Conservation (phyloP, 495 filamentous ascomycete genomes). For the Penicillium ochrochloron region DNA sequence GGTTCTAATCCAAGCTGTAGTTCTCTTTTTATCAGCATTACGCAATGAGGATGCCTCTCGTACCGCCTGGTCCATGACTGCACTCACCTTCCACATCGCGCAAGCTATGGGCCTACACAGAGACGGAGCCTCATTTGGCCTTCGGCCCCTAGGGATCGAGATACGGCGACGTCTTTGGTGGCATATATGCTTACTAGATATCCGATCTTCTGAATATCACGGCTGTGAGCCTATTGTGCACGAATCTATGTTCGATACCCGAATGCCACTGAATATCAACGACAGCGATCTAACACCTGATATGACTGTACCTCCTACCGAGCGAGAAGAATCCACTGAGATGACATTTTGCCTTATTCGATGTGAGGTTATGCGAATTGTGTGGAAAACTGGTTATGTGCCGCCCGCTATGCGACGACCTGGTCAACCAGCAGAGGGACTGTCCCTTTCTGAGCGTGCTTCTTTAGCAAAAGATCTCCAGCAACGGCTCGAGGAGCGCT, state of each 20-base stretch:
- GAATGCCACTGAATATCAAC: conserved; percentile 71
- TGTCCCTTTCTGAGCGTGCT: conserved; percentile 56
- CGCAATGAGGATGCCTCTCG: conserved; percentile 59
- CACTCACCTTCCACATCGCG: conserved; percentile 67
- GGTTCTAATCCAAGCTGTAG: conserved; percentile 69
- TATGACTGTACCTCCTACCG: conserved; percentile 58
- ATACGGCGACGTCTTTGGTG: conserved; percentile 75
- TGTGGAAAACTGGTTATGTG: conserved; percentile 37
- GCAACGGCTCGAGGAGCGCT: conserved; percentile 56
- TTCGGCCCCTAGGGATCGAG: conserved; percentile 66
- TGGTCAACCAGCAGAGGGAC: background rate
- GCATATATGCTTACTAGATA: conserved; percentile 75
- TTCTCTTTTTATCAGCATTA: conserved; percentile 62
- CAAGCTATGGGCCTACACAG: conserved; percentile 75
- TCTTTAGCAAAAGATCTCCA: conserved; percentile 59
- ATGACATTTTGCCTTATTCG: conserved; percentile 78
- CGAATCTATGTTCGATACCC: conserved; percentile 64
- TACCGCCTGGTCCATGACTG: conserved; percentile 61
- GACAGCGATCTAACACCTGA: conserved; percentile 69
- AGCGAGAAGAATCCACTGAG: conserved; percentile 66
- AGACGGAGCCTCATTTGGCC: conserved; percentile 65
- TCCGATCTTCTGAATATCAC: conserved; percentile 72
- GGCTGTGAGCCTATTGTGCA: conserved; percentile 69
- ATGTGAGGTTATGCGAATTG: conserved; percentile 45
- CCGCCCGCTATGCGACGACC: conserved; percentile 13